Conservation (phyloP, 352 stramenopile species). For the Globisporangium nunn region DNA sequence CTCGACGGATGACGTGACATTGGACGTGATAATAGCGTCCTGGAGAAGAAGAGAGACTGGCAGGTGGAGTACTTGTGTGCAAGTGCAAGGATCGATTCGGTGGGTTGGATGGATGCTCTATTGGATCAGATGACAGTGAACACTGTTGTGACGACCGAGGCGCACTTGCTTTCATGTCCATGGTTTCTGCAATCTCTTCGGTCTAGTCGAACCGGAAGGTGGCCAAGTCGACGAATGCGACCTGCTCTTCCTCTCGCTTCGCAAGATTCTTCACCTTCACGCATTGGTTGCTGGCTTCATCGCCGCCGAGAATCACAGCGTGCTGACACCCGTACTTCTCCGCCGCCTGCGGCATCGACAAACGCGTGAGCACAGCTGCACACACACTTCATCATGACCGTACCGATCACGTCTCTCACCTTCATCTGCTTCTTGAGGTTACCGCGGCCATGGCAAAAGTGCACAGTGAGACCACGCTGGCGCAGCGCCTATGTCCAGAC, state of each 20-base stretch:
- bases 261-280: constrained; percentile 79
- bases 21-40: neutral
- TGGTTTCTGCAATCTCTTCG: no score
- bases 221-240: constrained; percentile 26
- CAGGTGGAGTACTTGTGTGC: no score
- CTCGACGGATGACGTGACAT: neutral
- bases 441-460: constrained; percentile 72
- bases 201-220: constrained; percentile 21
- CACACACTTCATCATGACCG: no score
- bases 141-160: no score
- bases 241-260: constrained; percentile 41
- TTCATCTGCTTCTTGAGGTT: constrained; percentile 90
- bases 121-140: neutral
- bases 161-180: neutral
- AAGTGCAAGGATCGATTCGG: no score
- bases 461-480: constrained; percentile 50
- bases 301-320: constrained; percentile 65
- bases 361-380: neutral
- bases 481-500: constrained; percentile 34
- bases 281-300: constrained; percentile 50
- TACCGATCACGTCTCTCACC: constrained; percentile 13
- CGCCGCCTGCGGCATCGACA: constrained; percentile 29
- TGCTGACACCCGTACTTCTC: constrained; percentile 60
- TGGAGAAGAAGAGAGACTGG: no score
- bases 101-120: neutral